Evolutionary conservation across 768 basidiomycete genomes (phyloP).

Genomic region (Lactifluus volemus): DNA sequence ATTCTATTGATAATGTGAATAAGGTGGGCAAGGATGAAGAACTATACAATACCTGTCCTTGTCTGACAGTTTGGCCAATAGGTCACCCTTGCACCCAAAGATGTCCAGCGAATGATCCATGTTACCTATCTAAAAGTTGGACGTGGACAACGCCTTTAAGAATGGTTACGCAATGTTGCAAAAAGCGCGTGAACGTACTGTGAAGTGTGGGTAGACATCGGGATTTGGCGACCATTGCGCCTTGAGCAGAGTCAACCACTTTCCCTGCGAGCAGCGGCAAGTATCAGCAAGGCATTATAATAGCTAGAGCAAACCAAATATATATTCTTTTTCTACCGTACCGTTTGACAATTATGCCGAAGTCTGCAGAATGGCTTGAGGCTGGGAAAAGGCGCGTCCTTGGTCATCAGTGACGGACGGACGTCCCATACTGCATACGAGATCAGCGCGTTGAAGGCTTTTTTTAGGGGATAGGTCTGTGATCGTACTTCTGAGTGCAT

Average conservation of each 20-base stretch:
- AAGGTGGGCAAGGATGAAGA: background rate
- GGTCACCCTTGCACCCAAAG: constrained; percentile 68
- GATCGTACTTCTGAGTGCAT: constrained; percentile 57
- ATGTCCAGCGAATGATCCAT: constrained; percentile 76
- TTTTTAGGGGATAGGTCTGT: background rate
- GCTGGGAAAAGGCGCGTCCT: constrained; percentile 42
- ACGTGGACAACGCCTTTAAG: background rate
- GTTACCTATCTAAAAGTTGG: constrained; percentile 48
- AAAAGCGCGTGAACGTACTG: constrained; percentile 35
- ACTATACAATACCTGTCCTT: constrained; percentile 44
- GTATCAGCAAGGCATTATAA: background rate
- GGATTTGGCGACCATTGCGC: constrained; percentile 76
- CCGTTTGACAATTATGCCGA: constrained; percentile 75
- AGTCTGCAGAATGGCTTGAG: constrained; percentile 57
- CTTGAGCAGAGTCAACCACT: constrained; percentile 71
- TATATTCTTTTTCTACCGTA: constrained; percentile 27
- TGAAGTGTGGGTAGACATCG: constrained; percentile 76
- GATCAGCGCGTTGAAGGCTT: background rate
- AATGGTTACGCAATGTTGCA: background rate
- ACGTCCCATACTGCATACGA: constrained; percentile 64
- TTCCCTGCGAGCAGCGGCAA: constrained; percentile 42
- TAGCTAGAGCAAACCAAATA: background rate
- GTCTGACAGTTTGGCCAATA: constrained; percentile 46
- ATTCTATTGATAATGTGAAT: constrained; percentile 37
- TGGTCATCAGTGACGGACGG: constrained; percentile 40